Conservation (phyloP, 2,329 filamentous ascomycete species). For the Triangularia verruculosa region DNA sequence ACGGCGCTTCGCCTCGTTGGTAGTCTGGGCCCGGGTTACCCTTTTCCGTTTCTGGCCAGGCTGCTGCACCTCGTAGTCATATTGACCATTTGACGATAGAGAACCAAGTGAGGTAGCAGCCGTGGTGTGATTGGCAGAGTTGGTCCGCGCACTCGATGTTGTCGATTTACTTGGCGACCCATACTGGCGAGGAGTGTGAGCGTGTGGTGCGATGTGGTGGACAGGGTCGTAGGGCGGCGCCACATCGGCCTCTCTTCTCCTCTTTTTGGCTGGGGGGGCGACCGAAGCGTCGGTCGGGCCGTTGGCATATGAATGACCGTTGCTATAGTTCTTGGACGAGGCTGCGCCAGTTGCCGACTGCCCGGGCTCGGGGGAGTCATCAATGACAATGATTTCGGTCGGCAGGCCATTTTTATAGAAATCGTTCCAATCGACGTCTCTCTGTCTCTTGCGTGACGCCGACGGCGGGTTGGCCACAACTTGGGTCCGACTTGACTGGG, state of each 20-base stretch:
- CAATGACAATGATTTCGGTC: slow-evolving; percentile 82
- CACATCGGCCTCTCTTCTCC: slow-evolving; percentile 61
- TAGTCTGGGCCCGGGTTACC: slow-evolving; percentile 71
- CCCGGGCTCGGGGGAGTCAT: slow-evolving; percentile 64
- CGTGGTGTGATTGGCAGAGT: slow-evolving; percentile 77
- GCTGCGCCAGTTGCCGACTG: slow-evolving; percentile 36
- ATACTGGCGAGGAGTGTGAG: slow-evolving; percentile 68
- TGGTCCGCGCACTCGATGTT: slow-evolving; percentile 78
- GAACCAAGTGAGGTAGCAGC: slow-evolving; percentile 84
- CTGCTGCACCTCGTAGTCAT: slow-evolving; percentile 62
- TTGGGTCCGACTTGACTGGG: slow-evolving; percentile 32
- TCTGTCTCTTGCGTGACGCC: slow-evolving; percentile 50
- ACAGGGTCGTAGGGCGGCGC: slow-evolving; percentile 64
- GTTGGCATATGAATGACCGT: slow-evolving; percentile 38
- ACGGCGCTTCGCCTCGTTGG: slow-evolving; percentile 76
- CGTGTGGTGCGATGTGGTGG: slow-evolving; percentile 71
- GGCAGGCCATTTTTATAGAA: slow-evolving; percentile 83
- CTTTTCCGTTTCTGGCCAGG: slow-evolving; percentile 90
- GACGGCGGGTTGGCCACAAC: slow-evolving; percentile 34
- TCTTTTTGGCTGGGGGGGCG: slow-evolving; percentile 67
- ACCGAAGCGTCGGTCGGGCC: slow-evolving; percentile 27
- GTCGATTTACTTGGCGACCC: slow-evolving; percentile 66
- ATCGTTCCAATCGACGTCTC: slow-evolving; percentile 71
- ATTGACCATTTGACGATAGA: slow-evolving; percentile 57
- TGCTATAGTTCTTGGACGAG: slow-evolving; percentile 32